Percentiles rank a stretch among this genome's conserved stretches.
Evolutionary conservation across 306 rosid species (phyloP).

Genomic region (Cucumis hystrix): DNA sequence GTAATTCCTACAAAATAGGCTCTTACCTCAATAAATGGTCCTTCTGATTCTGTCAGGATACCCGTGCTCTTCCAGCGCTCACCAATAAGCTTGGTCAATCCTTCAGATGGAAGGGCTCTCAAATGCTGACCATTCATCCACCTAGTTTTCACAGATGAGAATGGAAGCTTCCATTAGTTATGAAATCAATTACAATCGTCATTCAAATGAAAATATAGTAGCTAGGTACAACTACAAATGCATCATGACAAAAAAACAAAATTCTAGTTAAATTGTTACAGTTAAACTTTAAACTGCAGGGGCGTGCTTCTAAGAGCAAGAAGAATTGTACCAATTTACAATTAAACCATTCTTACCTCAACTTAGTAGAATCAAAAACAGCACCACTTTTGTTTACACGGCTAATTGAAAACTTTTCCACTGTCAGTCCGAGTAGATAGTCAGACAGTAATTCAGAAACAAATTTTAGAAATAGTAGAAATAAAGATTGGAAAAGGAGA

Average conservation of each 20-base stretch:
- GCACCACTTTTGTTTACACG: conserved; percentile 95
- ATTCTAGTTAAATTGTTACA: neutral
- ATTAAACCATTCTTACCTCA: conserved; percentile 32
- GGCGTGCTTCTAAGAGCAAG: neutral
- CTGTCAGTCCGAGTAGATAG: conserved; percentile 25
- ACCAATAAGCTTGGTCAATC: conserved; percentile 54
- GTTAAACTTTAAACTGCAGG: neutral
- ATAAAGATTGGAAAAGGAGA: neutral
- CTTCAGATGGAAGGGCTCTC: conserved; percentile 56
- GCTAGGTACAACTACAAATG: neutral
- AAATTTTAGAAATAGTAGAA: neutral
- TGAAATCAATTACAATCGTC: neutral
- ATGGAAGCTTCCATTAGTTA: neutral
- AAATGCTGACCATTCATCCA: conserved; percentile 99
- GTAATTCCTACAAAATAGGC: neutral
- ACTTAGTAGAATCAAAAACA: conserved; percentile 63
- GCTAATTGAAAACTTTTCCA: conserved; percentile 71
- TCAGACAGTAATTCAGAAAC: neutral
- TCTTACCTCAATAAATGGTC: conserved; percentile 70
- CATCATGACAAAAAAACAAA: neutral
- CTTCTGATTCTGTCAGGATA: conserved; percentile 41
- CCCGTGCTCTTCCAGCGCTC: conserved; percentile 62
- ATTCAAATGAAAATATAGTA: neutral
- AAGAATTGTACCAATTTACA: neutral
- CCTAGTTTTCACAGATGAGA: conserved; percentile 18